A percentile compares a stretch with the other conserved stretches of the same genome.
These are phyloP conservation scores for Pisolithus microcarpus DNA, from an alignment of 768 basidiomycete genomes.

Conservation along the genomic window DNA sequence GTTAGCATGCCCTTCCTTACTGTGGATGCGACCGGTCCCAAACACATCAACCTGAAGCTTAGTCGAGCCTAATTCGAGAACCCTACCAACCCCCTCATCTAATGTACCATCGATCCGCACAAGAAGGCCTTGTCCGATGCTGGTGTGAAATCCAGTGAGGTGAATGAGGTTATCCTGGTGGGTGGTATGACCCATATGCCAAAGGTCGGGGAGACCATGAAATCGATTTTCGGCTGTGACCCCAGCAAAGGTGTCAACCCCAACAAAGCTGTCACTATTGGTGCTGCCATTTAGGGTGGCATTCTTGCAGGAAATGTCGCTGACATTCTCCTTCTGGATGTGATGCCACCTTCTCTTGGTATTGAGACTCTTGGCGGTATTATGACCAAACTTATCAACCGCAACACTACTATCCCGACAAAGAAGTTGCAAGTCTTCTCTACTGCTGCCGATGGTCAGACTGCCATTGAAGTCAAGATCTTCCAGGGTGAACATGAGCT, in stretches of 20 bases:
- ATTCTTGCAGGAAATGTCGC: constrained; percentile 95
- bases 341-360: constrained; percentile 95
- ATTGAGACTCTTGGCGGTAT: constrained; percentile 99
- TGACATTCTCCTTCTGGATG: constrained; percentile 91
- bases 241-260: constrained; percentile 99
- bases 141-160: constrained; percentile 84
- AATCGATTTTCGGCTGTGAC: constrained; percentile 83
- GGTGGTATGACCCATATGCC: constrained; percentile 99
- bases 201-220: constrained; percentile 84
- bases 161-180: constrained; percentile 95
- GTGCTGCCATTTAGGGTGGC: constrained; percentile 97
- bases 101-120: constrained; percentile 90
- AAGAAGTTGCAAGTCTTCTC: constrained; percentile 93
- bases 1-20: constrained; percentile 99
- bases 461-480: constrained; percentile 93
- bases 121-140: constrained; percentile 95
- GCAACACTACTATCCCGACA: constrained; percentile 97
- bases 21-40: constrained; percentile 87
- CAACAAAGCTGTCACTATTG: constrained; percentile 97
- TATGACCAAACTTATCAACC: constrained; percentile 93
- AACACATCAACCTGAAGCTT: constrained; percentile 93
- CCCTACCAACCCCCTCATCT: constrained; percentile 74
- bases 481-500: constrained; percentile 94
- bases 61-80: constrained; percentile 85
- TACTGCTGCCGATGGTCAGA: constrained; percentile 85